phyloP scores from a whole-genome alignment of 345 rosid species.

The Eucalyptus curtisii region DNA sequence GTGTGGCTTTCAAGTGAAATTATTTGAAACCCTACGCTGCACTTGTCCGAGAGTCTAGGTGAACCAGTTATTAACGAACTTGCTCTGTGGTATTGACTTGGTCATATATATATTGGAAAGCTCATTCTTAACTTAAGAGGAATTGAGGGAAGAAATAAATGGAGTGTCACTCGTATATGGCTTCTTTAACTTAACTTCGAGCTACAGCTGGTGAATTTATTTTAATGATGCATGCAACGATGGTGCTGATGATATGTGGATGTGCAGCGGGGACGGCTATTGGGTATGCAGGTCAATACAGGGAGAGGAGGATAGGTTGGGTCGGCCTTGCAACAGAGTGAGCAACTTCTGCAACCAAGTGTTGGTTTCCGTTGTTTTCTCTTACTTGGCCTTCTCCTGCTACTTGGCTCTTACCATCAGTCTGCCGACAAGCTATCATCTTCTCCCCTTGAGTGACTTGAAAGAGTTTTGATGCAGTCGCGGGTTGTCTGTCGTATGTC shows the following conservation, averaged over 20 bases:
- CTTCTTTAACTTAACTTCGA: not conserved
- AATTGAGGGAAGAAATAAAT: not conserved
- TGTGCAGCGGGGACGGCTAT: not conserved
- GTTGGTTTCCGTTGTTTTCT: not conserved
- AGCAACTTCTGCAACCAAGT: not conserved
- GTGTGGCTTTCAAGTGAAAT: too few species aligned
- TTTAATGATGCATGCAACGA: not conserved
- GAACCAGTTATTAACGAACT: too few species aligned
- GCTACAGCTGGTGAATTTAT: not conserved
- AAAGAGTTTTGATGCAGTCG: not conserved
- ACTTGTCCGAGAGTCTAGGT: too few species aligned
- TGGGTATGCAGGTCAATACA: not conserved
- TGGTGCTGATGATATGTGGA: not conserved
- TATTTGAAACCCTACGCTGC: too few species aligned
- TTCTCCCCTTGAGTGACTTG: too few species aligned
- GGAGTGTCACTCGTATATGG: not conserved
- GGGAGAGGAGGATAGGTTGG: not conserved
- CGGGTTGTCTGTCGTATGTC: not conserved
- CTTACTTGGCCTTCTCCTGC: not conserved
- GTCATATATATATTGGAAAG: not conserved
- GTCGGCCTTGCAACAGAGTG: not conserved
- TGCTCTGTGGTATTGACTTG: not conserved
- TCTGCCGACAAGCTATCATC: not conserved
- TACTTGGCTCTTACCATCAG: not conserved
- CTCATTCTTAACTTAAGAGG: not conserved